Conservation (phyloP, 1,284 basidiomycete species). For the Puccinia triticina region DNA sequence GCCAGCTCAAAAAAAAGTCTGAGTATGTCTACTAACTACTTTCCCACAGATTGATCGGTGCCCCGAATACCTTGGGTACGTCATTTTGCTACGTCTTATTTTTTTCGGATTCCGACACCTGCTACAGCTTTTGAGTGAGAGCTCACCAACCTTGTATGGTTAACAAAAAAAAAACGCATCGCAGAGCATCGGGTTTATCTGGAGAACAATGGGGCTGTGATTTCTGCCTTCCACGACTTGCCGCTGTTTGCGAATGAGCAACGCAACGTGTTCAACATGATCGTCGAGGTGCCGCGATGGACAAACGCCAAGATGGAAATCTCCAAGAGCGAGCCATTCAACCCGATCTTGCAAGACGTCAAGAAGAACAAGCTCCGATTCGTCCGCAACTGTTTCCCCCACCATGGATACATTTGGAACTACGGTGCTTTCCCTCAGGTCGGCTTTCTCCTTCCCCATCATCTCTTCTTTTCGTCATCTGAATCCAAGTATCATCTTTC, state of each 20-base stretch:
- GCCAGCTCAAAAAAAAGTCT: no score
- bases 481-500: constrained; percentile 18
- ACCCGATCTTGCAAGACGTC: constrained; percentile 98
- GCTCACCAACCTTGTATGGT: background rate
- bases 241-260: constrained; percentile 87
- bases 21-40: background rate
- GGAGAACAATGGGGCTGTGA: constrained; percentile 23
- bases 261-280: constrained; percentile 89
- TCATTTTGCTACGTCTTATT: constrained; percentile 53
- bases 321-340: constrained; percentile 94
- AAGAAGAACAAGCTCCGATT: constrained; percentile 94
- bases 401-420: constrained; percentile 76
- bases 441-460: constrained; percentile 55
- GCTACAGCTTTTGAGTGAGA: constrained; percentile 38
- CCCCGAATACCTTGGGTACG: constrained; percentile 88
- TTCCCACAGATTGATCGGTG: constrained; percentile 70
- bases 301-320: constrained; percentile 98
- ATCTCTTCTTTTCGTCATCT: constrained; percentile 41
- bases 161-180: background rate
- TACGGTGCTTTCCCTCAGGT: constrained; percentile 83
- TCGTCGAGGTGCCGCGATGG: constrained; percentile 99
- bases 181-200: constrained; percentile 37
- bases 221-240: constrained; percentile 67
- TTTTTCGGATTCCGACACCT: constrained; percentile 50
- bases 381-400: constrained; percentile 99